Evolutionary conservation across 2,329 filamentous ascomycete genomes (phyloP).

Genomic region (Alternaria angustiovoidea): DNA sequence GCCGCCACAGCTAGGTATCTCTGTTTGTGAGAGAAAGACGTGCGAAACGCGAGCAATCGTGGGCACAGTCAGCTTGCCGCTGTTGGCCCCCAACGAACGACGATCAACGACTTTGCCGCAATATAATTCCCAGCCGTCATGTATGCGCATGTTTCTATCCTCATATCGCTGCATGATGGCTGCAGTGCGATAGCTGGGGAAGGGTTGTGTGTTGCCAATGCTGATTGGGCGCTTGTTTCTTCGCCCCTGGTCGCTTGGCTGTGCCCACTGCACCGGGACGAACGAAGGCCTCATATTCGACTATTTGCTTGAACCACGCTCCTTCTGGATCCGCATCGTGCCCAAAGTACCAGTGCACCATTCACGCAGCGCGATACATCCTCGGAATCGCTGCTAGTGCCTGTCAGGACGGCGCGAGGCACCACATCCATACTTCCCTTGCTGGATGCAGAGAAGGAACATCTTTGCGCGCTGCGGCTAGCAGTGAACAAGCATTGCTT

Average conservation of each 20-base stretch:
- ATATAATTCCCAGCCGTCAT: slow-evolving; percentile 14
- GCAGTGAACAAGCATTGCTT: slow-evolving; percentile 9
- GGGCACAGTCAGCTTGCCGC: slow-evolving; percentile 22
- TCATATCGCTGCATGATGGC: slow-evolving; percentile 24
- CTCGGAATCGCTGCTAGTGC: slow-evolving; percentile 11
- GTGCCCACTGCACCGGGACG: slow-evolving; percentile 11
- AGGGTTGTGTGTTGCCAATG: slow-evolving; percentile 7
- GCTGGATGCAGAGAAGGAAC: not conserved
- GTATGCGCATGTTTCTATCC: slow-evolving; percentile 18
- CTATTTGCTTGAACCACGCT: slow-evolving; percentile 7
- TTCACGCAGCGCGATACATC: slow-evolving; percentile 6
- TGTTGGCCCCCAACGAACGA: slow-evolving; percentile 4
- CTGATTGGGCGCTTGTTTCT: slow-evolving; percentile 29
- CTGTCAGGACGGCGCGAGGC: not conserved
- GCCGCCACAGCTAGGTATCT: slow-evolving; percentile 6
- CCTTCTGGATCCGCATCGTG: not conserved
- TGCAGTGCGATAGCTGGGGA: slow-evolving; percentile 9
- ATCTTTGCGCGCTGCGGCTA: not conserved
- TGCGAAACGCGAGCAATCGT: not conserved
- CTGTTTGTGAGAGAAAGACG: not conserved
- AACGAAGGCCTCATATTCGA: slow-evolving; percentile 16
- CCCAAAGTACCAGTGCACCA: slow-evolving; percentile 5
- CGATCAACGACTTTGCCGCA: slow-evolving; percentile 19
- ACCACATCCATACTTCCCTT: slow-evolving; percentile 3
- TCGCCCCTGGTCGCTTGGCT: slow-evolving; percentile 23